Evolutionary conservation across 139 green algal genomes (phyloP), one percentile per base, ranked within the genome.

Genomic region (Chloropicon primus): DNA sequence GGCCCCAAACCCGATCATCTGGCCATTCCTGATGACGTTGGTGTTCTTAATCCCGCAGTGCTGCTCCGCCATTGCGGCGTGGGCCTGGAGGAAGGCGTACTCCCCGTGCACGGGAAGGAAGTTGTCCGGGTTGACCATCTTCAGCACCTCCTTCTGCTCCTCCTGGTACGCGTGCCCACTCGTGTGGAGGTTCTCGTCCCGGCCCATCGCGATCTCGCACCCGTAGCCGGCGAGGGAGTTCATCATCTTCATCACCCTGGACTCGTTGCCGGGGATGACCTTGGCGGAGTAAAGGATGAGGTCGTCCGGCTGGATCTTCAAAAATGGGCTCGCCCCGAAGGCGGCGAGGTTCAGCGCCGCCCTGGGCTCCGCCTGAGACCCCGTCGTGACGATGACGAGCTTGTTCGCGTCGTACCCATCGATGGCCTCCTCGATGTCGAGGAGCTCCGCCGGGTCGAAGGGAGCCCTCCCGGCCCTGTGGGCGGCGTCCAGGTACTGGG

Each of bases 51-150:
- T 82, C 76, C 83, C 83, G 53, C 81, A 74, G 28, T 92, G 85
- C 21, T 75, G 73, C 72, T 28, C 25, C 1, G 92, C 93, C 62
- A 98, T 84, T 81, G 85, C 75, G 23, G 95, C 94, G 83, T 98
- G 94, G 73, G 91, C 92, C 54, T 87, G 92, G 72, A 99, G 87
- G 86, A 98, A 98, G 5, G 90, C 83, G 81, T 95, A 97, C 90
- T 98, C 95, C 0, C 95, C 95, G 78, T 99, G 95, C 62, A 99
- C 93, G 0, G 95, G 95, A 78, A 99, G 82, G 80, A 99, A 99
- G 87, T 98, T 92, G 85, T 99, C 91, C 21, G 95, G 95, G 80
- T 96, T 93, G 10, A 97, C 88, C 22, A 92, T 82, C 17, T 87
- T 83, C 75, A 99, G 79, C 27, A 98, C 82, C 88, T 98, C 94